These are phyloP conservation scores for Parachaetomium inaequale DNA, from an alignment of 495 filamentous ascomycete species.

Conservation along the genomic window DNA sequence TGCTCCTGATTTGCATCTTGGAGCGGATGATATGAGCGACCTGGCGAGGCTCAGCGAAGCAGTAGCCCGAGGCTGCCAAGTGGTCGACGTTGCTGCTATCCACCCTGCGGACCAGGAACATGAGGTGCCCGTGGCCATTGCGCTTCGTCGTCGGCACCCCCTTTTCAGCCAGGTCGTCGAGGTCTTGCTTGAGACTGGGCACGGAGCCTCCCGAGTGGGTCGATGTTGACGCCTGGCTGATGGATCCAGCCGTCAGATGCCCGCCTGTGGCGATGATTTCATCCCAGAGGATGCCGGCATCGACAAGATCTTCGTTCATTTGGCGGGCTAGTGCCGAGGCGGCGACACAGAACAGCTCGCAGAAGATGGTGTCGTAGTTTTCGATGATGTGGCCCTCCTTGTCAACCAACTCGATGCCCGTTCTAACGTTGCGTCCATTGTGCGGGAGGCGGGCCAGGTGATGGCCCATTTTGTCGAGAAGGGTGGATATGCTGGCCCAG, in stretches of 20 bases:
- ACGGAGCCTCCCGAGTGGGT: neutral
- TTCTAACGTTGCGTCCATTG: slow-evolving; percentile 20
- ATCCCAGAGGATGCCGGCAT: slow-evolving; percentile 74
- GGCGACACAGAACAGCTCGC: slow-evolving; percentile 81
- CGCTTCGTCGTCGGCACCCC: slow-evolving; percentile 29
- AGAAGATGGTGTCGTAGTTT: slow-evolving; percentile 73
- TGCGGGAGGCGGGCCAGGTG: slow-evolving; percentile 49
- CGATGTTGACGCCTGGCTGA: slow-evolving; percentile 6
- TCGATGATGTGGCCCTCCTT: slow-evolving; percentile 48
- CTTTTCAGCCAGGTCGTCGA: slow-evolving; percentile 29
- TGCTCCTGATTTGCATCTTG: slow-evolving; percentile 64
- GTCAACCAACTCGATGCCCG: slow-evolving; percentile 35
- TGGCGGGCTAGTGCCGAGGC: slow-evolving; percentile 67
- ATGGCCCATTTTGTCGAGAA: slow-evolving; percentile 65
- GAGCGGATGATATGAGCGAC: slow-evolving; percentile 63
- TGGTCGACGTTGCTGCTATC: slow-evolving; percentile 50
- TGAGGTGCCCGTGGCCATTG: slow-evolving; percentile 65
- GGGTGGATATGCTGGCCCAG: slow-evolving; percentile 64
- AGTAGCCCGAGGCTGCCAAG: slow-evolving; percentile 68
- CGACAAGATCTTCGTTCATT: slow-evolving; percentile 57
- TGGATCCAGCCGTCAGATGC: slow-evolving; percentile 5
- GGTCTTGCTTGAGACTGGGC: neutral
- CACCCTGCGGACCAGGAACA: slow-evolving; percentile 74
- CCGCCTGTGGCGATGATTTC: slow-evolving; percentile 65
- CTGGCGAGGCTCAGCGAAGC: slow-evolving; percentile 67